Percentiles rank a stretch among this genome's conserved stretches.
These are phyloP conservation scores for Penicillium cosmopolitanum DNA, from an alignment of 495 filamentous ascomycete species.

Conservation along the genomic window DNA sequence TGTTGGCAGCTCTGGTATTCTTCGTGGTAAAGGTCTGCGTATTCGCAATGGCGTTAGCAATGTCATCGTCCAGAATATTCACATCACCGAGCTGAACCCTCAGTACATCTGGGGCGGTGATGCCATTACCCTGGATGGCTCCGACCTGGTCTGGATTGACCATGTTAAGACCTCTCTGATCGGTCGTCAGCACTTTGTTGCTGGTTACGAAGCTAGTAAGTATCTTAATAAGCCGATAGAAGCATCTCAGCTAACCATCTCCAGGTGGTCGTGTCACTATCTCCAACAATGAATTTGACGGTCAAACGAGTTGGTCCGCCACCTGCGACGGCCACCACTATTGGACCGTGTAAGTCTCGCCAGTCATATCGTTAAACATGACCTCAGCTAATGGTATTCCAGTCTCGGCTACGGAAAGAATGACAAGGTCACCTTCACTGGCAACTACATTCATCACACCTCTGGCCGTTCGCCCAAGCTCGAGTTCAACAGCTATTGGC, in stretches of 20 bases:
- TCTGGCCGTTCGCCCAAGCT: slow-evolving; percentile 58
- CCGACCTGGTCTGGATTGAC: slow-evolving; percentile 42
- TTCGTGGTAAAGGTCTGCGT: slow-evolving; percentile 44
- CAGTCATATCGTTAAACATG: neutral
- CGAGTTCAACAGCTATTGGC: slow-evolving; percentile 48
- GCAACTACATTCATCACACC: slow-evolving; percentile 54
- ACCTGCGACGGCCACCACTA: slow-evolving; percentile 59
- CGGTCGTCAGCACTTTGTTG: slow-evolving; percentile 36
- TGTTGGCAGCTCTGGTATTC: slow-evolving; percentile 39
- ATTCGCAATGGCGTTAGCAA: slow-evolving; percentile 43
- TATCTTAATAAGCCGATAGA: neutral
- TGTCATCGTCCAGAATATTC: slow-evolving; percentile 51
- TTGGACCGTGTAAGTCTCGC: slow-evolving; percentile 47
- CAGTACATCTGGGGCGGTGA: slow-evolving; percentile 48
- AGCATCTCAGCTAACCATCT: neutral
- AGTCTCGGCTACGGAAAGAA: slow-evolving; percentile 35
- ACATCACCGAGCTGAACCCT: slow-evolving; percentile 48
- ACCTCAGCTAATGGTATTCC: neutral
- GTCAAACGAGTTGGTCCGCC: slow-evolving; percentile 51
- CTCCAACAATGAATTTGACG: slow-evolving; percentile 53
- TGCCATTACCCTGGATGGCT: slow-evolving; percentile 39
- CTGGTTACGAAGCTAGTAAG: slow-evolving; percentile 31
- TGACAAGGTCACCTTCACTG: slow-evolving; percentile 39
- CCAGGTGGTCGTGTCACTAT: slow-evolving; percentile 36
- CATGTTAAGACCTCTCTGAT: slow-evolving; percentile 40